Evolutionary conservation across 2,329 filamentous ascomycete genomes (phyloP).

Genomic region (Aurifilum marmelostoma): DNA sequence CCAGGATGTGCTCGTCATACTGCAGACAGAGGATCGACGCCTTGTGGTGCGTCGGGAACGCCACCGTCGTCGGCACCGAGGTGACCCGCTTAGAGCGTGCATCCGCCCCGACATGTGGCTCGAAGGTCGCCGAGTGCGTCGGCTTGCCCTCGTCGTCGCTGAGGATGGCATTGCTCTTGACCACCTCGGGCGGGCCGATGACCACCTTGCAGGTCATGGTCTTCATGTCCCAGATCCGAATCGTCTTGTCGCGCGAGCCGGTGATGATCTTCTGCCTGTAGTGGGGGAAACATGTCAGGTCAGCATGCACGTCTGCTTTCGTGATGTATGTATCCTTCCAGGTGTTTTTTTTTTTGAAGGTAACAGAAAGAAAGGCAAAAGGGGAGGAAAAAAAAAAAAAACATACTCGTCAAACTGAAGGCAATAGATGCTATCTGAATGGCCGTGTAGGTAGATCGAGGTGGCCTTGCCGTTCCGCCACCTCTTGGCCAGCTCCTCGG

Average conservation of each 20-base stretch:
- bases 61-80: conserved; percentile 58
- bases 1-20: conserved; percentile 89
- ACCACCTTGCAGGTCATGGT: conserved; percentile 84
- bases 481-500: conserved; percentile 72
- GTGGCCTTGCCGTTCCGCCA: conserved; percentile 81
- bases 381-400: background rate
- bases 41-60: conserved; percentile 73
- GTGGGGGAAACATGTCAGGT: background rate
- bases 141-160: conserved; percentile 54
- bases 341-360: too few relatives aligned
- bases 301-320: background rate
- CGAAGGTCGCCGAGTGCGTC: conserved; percentile 59
- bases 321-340: too few relatives aligned
- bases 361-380: background rate
- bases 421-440: conserved; percentile 96
- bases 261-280: conserved; percentile 89
- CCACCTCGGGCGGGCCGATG: conserved; percentile 76
- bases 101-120: conserved; percentile 35
- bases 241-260: conserved; percentile 91
- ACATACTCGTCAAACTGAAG: conserved; percentile 94
- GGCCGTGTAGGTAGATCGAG: conserved; percentile 88
- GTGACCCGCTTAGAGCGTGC: conserved; percentile 37
- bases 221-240: conserved; percentile 93
- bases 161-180: conserved; percentile 56
- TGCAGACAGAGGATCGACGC: conserved; percentile 94